Base-by-base conservation (phyloP, 2,329 filamentous ascomycete species). In the Teratosphaeria nubilosa region DNA sequence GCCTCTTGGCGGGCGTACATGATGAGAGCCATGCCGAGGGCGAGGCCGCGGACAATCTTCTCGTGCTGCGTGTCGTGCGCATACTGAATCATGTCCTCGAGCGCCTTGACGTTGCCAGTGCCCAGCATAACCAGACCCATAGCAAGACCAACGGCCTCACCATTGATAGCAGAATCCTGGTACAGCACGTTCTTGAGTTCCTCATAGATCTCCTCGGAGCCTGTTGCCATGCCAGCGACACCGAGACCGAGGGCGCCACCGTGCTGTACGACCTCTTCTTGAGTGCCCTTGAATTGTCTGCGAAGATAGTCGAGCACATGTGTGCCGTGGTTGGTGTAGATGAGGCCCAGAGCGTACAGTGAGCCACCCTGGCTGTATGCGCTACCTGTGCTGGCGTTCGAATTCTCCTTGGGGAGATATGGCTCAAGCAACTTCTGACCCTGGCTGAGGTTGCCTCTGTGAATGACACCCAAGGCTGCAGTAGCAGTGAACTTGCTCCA, bases 401-500 rank as follows among this genome's bases (percentile, higher is more conserved):
- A 83, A 55, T 83, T 84, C 62, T 85, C 82, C 62, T 89, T 86
- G 14, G 94, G 94, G 9, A 99, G 84, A 70, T 99, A 99, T 2
- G 94, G 94, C 69, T 96, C 91, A 14, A 99, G 81, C 1, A 99
- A 82, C 76, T 96, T 96, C 69, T 91, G 86, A 1, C 91, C 94
- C 69, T 99, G 92, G 25, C 87, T 88, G 59, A 99, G 80, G 73
- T 99, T 99, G 58, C 94, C 94, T 52, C 91, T 87, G 74, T 99
- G 94, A 62, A 99, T 96, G 55, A 97, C 94, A 73, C 94, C 94
- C 5, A 99, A 80, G 7, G 94, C 94, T 58, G 94, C 94, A 4
- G 94, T 99, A 14, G 94, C 94, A 0, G 94, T 96, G 73, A 99
- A 99, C 73, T 99, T 99, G 61, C 91, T 96, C 94, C 94, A 99